Percentiles rank a stretch among this genome's conserved stretches.
phyloP scores from a whole-genome alignment of 139 green algal species.

The Coccomyxa sp. region DNA sequence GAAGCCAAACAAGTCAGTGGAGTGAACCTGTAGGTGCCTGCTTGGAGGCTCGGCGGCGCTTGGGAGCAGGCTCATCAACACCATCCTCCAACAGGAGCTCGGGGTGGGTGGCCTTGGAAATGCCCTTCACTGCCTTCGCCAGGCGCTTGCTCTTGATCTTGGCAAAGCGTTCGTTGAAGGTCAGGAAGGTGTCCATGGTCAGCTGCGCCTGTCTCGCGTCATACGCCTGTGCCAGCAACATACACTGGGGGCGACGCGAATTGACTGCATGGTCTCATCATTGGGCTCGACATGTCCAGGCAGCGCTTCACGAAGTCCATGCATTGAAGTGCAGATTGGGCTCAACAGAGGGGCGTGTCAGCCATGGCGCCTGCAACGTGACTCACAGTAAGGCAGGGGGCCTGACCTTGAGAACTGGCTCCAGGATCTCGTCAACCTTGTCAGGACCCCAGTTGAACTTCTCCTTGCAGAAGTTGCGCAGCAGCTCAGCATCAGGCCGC shows the following conservation, averaged over 20 bases:
- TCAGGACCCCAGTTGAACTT: slow-evolving; percentile 61
- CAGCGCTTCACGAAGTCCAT: not conserved
- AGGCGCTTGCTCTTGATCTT: slow-evolving; percentile 84
- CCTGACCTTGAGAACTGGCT: slow-evolving; percentile 59
- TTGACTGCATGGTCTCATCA: not conserved
- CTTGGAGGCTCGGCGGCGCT: not conserved
- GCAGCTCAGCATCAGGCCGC: slow-evolving; percentile 62
- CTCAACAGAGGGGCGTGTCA: not conserved
- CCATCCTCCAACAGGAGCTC: slow-evolving; percentile 31
- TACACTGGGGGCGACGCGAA: not conserved
- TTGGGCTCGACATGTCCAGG: not conserved
- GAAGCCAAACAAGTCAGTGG: not conserved
- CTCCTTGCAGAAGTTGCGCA: slow-evolving; percentile 66
- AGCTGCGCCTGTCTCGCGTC: slow-evolving; percentile 62
- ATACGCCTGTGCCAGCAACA: slow-evolving; percentile 35
- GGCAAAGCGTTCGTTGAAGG: slow-evolving; percentile 79
- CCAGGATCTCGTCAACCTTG: slow-evolving; percentile 68
- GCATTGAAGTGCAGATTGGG: not conserved
- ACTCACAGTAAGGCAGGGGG: not conserved
- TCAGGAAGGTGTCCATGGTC: slow-evolving; percentile 77
- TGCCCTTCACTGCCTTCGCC: slow-evolving; percentile 48
- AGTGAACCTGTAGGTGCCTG: not conserved
- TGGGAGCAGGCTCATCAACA: not conserved
- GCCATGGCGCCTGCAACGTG: not conserved
- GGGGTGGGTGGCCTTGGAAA: slow-evolving; percentile 35